Base-by-base conservation (phyloP, 345 rosid species). In the Syzygium jambos region DNA sequence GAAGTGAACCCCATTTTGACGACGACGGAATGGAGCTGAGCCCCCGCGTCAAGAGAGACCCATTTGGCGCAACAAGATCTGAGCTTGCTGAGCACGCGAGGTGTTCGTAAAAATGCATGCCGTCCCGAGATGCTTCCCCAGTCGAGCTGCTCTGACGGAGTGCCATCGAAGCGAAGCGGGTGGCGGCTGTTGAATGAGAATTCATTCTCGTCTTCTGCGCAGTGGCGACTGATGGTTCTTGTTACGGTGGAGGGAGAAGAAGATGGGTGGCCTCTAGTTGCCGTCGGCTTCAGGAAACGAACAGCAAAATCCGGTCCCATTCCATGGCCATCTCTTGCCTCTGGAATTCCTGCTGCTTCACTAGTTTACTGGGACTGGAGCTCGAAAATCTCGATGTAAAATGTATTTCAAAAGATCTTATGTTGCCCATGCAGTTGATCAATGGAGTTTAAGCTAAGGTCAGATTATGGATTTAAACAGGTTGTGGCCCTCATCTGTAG, bases 1-100 rank as follows among this genome's bases (percentile, higher is more conserved):
- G 93, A 90, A 80, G 82, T 22, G 23, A 88, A 85, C 86, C 93
- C 91, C 90, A 51, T 51, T 85, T 90, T 91, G 52, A 91, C 30
- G 83, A 87, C 78, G 25, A 85, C 29, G 5, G 92, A 87, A 84
- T 90, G 94, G 46, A 90, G 43, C 77, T 88, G 93, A 89, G 85
- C 29, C 5, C 91, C 94, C 73, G 86, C n/a, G 21, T 63, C 57
- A 61, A 88, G 55, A 46, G n/a, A 87, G n/a, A 29, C 61, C 27
- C 78, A 86, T 88, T 78, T 89, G 29, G 91, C 91, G 51, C 89
- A 91, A 1, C 77, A 2, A 52, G 93, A 88, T 49, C 89, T 82
- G 73, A 88, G 34, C 86, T 89, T 86, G 89, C 90, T 89, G 87
- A 92, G 85, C 15, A 84, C 78, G 86, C 86, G 86, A 78, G 91